These are phyloP conservation scores for Saturnispora sanitii DNA, from an alignment of 805 yeast genomes.

Conservation along the genomic window DNA sequence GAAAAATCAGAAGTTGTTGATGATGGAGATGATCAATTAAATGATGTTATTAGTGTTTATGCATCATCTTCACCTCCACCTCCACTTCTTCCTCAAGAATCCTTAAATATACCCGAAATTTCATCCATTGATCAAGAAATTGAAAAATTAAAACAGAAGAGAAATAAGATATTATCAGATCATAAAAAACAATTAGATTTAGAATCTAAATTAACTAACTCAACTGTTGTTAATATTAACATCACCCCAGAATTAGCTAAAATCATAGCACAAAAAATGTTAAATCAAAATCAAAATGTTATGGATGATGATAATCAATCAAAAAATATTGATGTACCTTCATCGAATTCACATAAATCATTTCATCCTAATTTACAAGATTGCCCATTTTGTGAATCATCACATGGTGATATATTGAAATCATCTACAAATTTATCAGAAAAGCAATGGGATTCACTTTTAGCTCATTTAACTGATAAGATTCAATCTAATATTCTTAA, in stretches of 20 bases:
- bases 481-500: neutral
- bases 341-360: neutral
- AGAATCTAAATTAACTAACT: conserved; percentile 3
- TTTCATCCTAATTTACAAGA: conserved; percentile 5
- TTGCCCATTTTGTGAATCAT: conserved; percentile 7
- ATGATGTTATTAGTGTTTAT: no score
- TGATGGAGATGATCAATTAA: no score
- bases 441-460: conserved; percentile 3
- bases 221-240: conserved; percentile 7
- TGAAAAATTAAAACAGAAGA: conserved; percentile 6
- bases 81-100: neutral
- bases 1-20: neutral
- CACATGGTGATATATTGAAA: neutral
- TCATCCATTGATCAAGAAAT: conserved; percentile 10
- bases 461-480: conserved; percentile 2
- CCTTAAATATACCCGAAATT: conserved; percentile 5
- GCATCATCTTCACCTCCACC: no score
- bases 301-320: neutral
- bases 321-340: neutral
- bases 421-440: conserved; percentile 1
- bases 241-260: conserved; percentile 4
- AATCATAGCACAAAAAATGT: conserved; percentile 4
- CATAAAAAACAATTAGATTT: neutral
- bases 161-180: conserved; percentile 1
- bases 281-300: neutral